These are phyloP conservation scores for Linnemannia elongata DNA, from an alignment of 192 early-diverging fungal genomes.

Conservation along the genomic window DNA sequence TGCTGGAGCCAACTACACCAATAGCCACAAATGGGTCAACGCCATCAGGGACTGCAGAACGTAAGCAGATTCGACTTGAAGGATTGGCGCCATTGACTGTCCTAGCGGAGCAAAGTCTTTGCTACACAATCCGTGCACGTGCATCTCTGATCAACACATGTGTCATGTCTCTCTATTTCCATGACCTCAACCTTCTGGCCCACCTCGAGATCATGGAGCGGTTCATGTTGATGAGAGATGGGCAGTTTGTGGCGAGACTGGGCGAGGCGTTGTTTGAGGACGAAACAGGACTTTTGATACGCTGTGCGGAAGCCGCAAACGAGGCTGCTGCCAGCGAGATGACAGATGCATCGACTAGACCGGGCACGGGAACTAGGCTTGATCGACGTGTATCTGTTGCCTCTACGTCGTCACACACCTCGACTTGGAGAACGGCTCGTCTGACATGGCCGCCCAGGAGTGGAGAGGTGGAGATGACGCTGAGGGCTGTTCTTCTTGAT, in stretches of 20 bases:
- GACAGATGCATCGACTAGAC: constrained; percentile 35
- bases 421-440: constrained; percentile 13
- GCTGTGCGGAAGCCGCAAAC: constrained; percentile 19
- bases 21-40: background rate
- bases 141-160: constrained; percentile 58
- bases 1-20: background rate
- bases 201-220: constrained; percentile 58
- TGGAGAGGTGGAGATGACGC: constrained; percentile 51
- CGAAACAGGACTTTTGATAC: constrained; percentile 42
- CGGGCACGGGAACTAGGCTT: constrained; percentile 4
- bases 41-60: background rate
- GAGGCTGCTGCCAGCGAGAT: background rate
- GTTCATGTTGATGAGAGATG: constrained; percentile 61
- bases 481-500: constrained; percentile 57
- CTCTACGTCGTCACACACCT: constrained; percentile 35
- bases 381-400: constrained; percentile 26
- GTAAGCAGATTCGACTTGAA: constrained; percentile 1
- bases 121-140: constrained; percentile 37
- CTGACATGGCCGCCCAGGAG: constrained; percentile 55
- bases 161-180: constrained; percentile 62
- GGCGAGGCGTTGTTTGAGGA: constrained; percentile 57
- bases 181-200: constrained; percentile 57
- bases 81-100: constrained; percentile 48
- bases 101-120: constrained; percentile 35
- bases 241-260: constrained; percentile 55